These are phyloP conservation scores for Quercus tomentella DNA, from an alignment of 331 rosid genomes.

Conservation along the genomic window DNA sequence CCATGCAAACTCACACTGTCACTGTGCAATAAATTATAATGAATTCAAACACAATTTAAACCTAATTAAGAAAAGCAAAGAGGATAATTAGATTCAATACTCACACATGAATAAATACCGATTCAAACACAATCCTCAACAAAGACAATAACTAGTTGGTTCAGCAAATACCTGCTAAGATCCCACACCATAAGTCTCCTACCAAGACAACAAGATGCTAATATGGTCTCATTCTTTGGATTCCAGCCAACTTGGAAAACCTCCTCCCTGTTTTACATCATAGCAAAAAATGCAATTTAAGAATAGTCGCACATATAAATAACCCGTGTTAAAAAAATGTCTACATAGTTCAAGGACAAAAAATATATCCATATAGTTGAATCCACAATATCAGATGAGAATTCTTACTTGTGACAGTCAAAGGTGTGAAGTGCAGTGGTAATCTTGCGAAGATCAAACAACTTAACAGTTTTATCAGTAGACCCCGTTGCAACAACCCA, in stretches of 20 bases:
- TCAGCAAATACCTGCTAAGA: slow-evolving; percentile 79
- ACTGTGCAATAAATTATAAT: neutral
- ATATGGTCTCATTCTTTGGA: slow-evolving; percentile 87
- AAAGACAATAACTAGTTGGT: slow-evolving; percentile 6
- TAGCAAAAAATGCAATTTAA: slow-evolving; percentile 20
- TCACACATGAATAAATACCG: neutral
- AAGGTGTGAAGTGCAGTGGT: slow-evolving; percentile 72
- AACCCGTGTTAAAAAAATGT: neutral
- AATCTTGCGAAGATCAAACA: slow-evolving; percentile 91
- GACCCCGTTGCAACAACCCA: slow-evolving; percentile 99
- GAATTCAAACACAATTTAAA: neutral
- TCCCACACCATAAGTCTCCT: slow-evolving; percentile 99
- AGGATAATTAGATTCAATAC: neutral
- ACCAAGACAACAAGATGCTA: slow-evolving; percentile 96
- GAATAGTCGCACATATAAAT: neutral
- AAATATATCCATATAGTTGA: neutral
- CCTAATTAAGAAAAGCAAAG: neutral
- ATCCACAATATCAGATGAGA: slow-evolving; percentile 4
- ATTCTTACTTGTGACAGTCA: slow-evolving; percentile 82
- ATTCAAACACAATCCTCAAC: neutral
- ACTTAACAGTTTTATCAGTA: slow-evolving; percentile 90
- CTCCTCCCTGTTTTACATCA: slow-evolving; percentile 64
- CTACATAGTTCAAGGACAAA: neutral
- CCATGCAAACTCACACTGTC: neutral
- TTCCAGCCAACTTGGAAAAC: slow-evolving; percentile 99